Evolutionary conservation across 257 asterid genomes (phyloP), one percentile per base, ranked within the genome.

Genomic region (Cordia subcordata): DNA sequence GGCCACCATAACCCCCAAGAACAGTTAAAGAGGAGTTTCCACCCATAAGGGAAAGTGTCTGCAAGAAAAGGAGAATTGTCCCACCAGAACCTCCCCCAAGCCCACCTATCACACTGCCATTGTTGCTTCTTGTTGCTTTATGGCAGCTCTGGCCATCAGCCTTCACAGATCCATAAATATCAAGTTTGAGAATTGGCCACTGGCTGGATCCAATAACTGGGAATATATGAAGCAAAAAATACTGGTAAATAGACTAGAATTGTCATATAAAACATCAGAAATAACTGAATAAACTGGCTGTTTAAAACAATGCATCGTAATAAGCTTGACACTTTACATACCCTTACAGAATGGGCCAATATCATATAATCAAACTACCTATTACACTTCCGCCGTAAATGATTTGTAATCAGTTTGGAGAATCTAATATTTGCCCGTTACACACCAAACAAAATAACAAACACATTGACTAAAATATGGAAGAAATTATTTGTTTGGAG

Each of bases 31-130:
- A 64, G 64, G 94, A 90, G 81, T 84, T 81, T 56, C 75, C 80
- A 19, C 54, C 54, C 23, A 80, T 76, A 70, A 90, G 92, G 55
- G 81, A 66, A 67, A 86, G 80, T 16, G 72, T 32, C 67, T 82
- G 93, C 52, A 90, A 87, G 71, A 90, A 90, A 62, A 90, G 80
- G 58, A 90, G 90, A 73, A 90, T 73, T 60, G 97, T 90, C 49
- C 97, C 97, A 19, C 97, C 97, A 66, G 97, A 90, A 76, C 92
- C 97, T 76, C 97, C 97, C 70, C 95, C 97, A 63, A 84, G 82
- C 66, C 88, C 94, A 61, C 94, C 92, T 16, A 79, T 63, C 63
- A 77, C 68, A 75, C 82, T 75, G 49, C 81, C 90, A 56, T 82
- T 76, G 61, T 71, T 75, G 71, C 81, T 84, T 61, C 46, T 75